These are phyloP conservation scores for Sutorius australiensis DNA, from an alignment of 768 basidiomycete species.

Conservation along the genomic window DNA sequence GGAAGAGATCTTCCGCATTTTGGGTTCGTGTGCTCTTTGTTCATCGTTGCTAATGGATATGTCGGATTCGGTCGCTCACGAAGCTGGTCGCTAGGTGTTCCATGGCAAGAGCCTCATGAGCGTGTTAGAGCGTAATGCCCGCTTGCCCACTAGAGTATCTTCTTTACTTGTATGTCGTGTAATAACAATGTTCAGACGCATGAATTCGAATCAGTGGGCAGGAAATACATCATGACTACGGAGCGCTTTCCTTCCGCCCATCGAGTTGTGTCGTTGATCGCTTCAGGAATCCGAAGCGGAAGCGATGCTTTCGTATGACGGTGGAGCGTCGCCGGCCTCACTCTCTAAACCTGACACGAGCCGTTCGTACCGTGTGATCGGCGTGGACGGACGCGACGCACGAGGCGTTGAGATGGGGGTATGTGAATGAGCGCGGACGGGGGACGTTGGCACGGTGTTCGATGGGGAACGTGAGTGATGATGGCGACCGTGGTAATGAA, in stretches of 20 bases:
- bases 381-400: conserved; percentile 18
- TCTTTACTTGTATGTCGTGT: neutral
- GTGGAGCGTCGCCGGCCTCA: conserved; percentile 81
- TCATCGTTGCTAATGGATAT: neutral
- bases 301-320: conserved; percentile 37
- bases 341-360: conserved; percentile 85
- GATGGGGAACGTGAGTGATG: neutral
- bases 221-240: neutral
- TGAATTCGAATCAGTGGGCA: neutral
- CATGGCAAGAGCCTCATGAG: conserved; percentile 81
- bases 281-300: conserved; percentile 2
- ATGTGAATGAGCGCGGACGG: neutral
- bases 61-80: neutral
- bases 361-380: conserved; percentile 61
- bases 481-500: neutral
- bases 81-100: conserved; percentile 43
- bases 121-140: conserved; percentile 43
- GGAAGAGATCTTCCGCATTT: conserved; percentile 75
- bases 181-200: neutral
- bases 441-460: neutral
- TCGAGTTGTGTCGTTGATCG: neutral
- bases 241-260: neutral
- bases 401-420: conserved; percentile 2
- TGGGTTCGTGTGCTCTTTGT: conserved; percentile 40
- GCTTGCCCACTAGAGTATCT: neutral